A percentile compares a stretch with the other conserved stretches of the same genome.
phyloP scores from a whole-genome alignment of 257 asterid species.

The Solanum pimpinellifolium region DNA sequence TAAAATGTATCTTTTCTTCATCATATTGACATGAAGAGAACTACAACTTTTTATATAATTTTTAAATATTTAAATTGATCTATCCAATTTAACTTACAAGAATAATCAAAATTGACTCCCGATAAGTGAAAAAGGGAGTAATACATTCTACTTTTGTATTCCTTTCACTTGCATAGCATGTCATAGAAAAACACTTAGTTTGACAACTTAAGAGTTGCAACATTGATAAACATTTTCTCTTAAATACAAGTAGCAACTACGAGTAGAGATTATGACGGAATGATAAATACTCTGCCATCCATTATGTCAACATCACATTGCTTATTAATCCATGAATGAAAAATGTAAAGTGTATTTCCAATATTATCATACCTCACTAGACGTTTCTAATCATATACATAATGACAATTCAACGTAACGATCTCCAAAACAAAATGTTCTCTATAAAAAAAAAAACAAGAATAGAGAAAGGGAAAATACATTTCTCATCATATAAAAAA shows the following conservation, averaged over 20 bases:
- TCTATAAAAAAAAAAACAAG: background rate
- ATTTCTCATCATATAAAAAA: background rate
- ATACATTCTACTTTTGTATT: background rate
- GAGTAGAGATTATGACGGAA: background rate
- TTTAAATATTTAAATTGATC: background rate
- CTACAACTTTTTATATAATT: background rate
- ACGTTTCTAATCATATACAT: background rate
- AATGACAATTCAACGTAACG: background rate
- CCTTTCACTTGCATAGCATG: background rate
- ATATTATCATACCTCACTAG: background rate
- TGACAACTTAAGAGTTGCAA: background rate
- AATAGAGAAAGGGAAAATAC: background rate
- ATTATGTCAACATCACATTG: background rate
- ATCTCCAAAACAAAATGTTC: background rate
- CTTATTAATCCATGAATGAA: background rate
- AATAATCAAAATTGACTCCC: background rate
- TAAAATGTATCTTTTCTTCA: too few relatives aligned
- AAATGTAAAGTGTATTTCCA: background rate
- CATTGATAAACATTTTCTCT: background rate
- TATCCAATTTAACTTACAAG: background rate
- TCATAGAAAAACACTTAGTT: background rate
- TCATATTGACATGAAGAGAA: too few relatives aligned
- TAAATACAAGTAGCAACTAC: background rate
- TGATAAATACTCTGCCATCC: background rate
- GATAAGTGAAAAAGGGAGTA: background rate